Evolutionary conservation across 106 monocot species (phyloP).

Genomic region (Dactylorhiza incarnata): DNA sequence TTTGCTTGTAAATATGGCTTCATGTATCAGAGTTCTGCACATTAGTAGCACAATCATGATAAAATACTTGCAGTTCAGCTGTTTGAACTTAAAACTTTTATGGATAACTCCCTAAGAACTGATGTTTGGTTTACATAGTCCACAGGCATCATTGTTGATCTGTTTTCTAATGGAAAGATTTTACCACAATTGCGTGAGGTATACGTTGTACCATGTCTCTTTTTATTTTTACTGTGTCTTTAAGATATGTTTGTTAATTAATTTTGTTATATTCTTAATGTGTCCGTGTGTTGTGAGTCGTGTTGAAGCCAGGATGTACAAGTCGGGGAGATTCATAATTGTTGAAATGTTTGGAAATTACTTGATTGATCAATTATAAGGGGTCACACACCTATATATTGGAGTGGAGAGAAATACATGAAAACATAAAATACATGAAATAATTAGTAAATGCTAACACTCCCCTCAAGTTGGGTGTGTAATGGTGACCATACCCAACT

Average conservation of each 20-base stretch:
- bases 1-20: too few species aligned
- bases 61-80: not conserved
- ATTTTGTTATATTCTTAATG: not conserved
- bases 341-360: too few species aligned
- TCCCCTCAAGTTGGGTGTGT: too few species aligned
- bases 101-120: not conserved
- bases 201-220: constrained; percentile 1
- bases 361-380: too few species aligned
- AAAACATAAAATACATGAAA: too few species aligned
- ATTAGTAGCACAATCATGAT: not conserved
- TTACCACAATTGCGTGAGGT: constrained; percentile 74
- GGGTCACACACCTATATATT: too few species aligned
- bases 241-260: not conserved
- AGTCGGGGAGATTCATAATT: too few species aligned
- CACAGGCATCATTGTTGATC: constrained; percentile 84
- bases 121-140: not conserved
- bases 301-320: too few species aligned
- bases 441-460: too few species aligned
- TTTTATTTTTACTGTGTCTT: not conserved
- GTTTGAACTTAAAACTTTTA: not conserved
- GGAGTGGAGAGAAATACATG: too few species aligned
- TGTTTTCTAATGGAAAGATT: constrained; percentile 79
- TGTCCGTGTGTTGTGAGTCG: not conserved
- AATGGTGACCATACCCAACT: too few species aligned
- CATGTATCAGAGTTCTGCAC: not conserved